A percentile compares a stretch with the other conserved stretches of the same genome.
These are phyloP conservation scores for Globisporangium paroecandrum DNA, from an alignment of 352 stramenopile species.

Conservation along the genomic window DNA sequence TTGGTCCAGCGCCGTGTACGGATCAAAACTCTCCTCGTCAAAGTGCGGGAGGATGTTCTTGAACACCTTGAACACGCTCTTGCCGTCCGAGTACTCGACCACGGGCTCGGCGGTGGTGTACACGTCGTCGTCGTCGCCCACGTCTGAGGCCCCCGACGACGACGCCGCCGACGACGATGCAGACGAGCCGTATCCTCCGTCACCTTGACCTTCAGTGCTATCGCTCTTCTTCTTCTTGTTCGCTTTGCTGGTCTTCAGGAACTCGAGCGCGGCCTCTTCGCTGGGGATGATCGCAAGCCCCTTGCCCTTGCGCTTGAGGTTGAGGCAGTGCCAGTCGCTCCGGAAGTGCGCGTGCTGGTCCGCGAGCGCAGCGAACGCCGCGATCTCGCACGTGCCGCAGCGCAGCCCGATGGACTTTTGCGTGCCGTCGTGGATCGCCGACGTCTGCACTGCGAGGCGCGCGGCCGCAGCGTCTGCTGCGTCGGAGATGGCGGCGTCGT, in stretches of 20 bases:
- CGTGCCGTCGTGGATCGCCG: slow-evolving; percentile 31
- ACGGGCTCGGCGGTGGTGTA: slow-evolving; percentile 57
- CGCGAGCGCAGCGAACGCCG: slow-evolving; percentile 65
- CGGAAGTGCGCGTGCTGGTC: slow-evolving; percentile 86
- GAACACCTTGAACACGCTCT: slow-evolving; percentile 73
- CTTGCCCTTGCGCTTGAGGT: slow-evolving; percentile 73
- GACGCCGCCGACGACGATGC: slow-evolving; percentile 42
- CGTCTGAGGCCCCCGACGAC: slow-evolving; percentile 33
- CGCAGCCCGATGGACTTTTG: slow-evolving; percentile 48
- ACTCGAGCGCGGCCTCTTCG: slow-evolving; percentile 30
- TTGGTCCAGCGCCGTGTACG: slow-evolving; percentile 46
- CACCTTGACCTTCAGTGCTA: slow-evolving; percentile 9
- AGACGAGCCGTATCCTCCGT: slow-evolving; percentile 20
- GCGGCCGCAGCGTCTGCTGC: slow-evolving; percentile 18
- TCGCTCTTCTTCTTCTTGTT: slow-evolving; percentile 21
- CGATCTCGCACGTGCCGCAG: slow-evolving; percentile 71
- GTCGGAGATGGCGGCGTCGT: background rate
- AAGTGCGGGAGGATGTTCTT: slow-evolving; percentile 60
- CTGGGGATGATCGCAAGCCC: slow-evolving; percentile 41
- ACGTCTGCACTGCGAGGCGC: slow-evolving; percentile 29
- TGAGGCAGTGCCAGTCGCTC: slow-evolving; percentile 73
- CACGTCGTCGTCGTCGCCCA: slow-evolving; percentile 47
- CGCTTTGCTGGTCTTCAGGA: slow-evolving; percentile 17
- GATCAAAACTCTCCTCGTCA: slow-evolving; percentile 56
- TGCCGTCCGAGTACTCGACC: slow-evolving; percentile 73